phyloP scores from a whole-genome alignment of 768 basidiomycete species.

The Lactarius sp. region DNA sequence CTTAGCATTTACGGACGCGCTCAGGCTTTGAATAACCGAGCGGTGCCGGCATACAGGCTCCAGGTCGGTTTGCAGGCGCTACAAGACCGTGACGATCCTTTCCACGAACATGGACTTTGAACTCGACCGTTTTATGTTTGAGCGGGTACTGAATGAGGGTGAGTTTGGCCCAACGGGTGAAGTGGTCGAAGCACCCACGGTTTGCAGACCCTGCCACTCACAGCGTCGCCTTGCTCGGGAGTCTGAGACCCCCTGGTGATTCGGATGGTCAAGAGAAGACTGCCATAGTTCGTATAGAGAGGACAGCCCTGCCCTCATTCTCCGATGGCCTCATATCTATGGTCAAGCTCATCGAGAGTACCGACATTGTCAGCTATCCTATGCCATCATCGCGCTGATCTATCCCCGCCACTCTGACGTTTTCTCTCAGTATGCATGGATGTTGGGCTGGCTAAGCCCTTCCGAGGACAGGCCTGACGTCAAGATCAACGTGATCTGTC shows the following conservation, averaged over 20 bases:
- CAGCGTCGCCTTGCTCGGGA: conserved; percentile 17
- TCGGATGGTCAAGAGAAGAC: conserved; percentile 19
- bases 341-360: conserved; percentile 49
- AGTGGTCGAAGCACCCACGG: background rate
- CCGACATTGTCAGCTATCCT: conserved; percentile 55
- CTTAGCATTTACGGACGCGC: background rate
- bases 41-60: too few relatives aligned
- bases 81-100: too few relatives aligned
- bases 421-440: conserved; percentile 66
- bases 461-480: conserved; percentile 51
- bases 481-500: conserved; percentile 80
- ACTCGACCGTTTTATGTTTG: conserved; percentile 16
- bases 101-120: conserved; percentile 11
- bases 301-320: conserved; percentile 56
- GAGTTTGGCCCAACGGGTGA: conserved; percentile 21
- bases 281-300: conserved; percentile 76
- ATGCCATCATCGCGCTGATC: too few relatives aligned
- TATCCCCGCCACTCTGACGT: background rate
- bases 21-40: too few relatives aligned
- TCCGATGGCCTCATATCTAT: conserved; percentile 39
- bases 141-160: conserved; percentile 24
- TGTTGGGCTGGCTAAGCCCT: conserved; percentile 63
- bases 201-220: conserved; percentile 19
- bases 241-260: background rate
- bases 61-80: too few relatives aligned